Base-by-base conservation (phyloP, 75 land plant genomes). In the Azolla pinnata region DNA sequence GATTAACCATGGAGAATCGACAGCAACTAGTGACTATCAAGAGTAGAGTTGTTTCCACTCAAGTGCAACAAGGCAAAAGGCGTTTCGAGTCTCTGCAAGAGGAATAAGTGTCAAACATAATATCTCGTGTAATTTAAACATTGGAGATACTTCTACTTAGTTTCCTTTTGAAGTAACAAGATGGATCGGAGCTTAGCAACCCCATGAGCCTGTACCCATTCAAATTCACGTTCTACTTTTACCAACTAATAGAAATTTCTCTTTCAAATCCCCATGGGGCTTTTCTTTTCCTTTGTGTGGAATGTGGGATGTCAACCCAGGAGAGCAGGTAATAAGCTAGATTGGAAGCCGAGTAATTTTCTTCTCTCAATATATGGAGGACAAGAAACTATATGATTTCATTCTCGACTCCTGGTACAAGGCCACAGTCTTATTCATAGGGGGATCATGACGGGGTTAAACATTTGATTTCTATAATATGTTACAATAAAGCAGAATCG, bases 361-460 rank as follows among this genome's bases (percentile, higher is more conserved):
- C 42, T 38, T 38, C 14, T 38, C 42, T 38, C 42, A 38, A 38
- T 38, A 38, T 38, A 38, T 38, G 42, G 42, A 38, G 42, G 42
- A 38, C 14, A 38, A 38, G 42, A 7, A 14, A 38, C 42, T 38
- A 14, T 38, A 38, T 38, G 42, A 38, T 38, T 38, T 38, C 14
- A 38, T 38, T 38, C 12, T 14, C 14, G 14, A 38, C 14, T 38
- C 42, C 12, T 38, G 42, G 42, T 14, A 38, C 42, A 38, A 38
- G 42, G 42, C 7, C 7, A 14, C 7, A 14, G 42, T 38, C 42
- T 38, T 14, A 38, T 38, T 38, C 42, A 38, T 8, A 38, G 14
- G 42, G 42, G 42, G 42, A 38, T 14, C 42, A 38, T 38, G 42
- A 7, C 7, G 42, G 42, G 42, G 42, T 38, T 14, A 38, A 38